phyloP scores from a whole-genome alignment of 345 rosid genomes.

The Eucalyptus leucophloia region DNA sequence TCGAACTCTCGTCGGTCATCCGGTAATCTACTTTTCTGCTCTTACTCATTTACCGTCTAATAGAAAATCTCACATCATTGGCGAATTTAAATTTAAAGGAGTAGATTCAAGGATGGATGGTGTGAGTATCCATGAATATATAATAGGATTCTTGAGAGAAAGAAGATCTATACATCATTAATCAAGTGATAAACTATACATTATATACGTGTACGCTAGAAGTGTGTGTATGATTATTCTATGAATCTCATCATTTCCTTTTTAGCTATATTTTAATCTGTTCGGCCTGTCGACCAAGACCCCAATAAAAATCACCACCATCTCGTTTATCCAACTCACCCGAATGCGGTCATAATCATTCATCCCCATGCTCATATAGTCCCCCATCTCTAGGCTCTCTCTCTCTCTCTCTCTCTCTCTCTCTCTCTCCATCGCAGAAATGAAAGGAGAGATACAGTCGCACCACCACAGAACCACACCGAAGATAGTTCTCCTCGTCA shows the following conservation, averaged over 20 bases:
- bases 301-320: not conserved
- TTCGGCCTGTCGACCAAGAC: not conserved
- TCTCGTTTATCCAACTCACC: not conserved
- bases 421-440: not conserved
- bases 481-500: constrained; percentile 1
- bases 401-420: not conserved
- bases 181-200: not conserved
- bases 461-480: not conserved
- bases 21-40: not conserved
- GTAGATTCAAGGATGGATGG: not conserved
- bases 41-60: not conserved
- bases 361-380: not conserved
- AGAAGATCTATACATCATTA: not conserved
- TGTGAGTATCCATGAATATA: not conserved
- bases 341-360: not conserved
- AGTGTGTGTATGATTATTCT: not conserved
- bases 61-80: not conserved
- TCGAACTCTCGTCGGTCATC: not conserved
- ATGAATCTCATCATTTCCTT: not conserved
- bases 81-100: not conserved
- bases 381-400: not conserved
- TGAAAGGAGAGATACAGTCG: not conserved
- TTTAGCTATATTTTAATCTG: not conserved
- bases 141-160: not conserved
- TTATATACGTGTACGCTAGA: not conserved